Percentiles rank a stretch among this genome's conserved stretches.
Conservation (phyloP, 2,329 filamentous ascomycete genomes). For the Botrytis sinoallii region DNA sequence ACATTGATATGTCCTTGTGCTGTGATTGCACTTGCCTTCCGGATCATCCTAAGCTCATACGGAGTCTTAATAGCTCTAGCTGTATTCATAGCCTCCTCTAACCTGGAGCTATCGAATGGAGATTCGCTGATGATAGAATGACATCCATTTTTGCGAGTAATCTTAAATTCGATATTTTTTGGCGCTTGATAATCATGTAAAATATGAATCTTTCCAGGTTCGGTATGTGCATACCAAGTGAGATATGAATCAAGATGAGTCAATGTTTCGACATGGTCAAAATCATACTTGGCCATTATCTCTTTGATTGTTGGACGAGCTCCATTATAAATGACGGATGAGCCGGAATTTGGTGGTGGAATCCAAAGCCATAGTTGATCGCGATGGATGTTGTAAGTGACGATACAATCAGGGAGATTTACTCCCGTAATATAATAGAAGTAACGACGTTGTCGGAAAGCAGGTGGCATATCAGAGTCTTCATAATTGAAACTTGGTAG, state of each 20-base stretch:
- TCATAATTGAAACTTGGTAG: conserved; percentile 48
- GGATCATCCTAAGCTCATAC: conserved; percentile 82
- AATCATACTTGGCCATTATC: conserved; percentile 60
- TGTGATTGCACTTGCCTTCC: conserved; percentile 76
- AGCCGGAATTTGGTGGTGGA: conserved; percentile 60
- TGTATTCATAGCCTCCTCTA: conserved; percentile 73
- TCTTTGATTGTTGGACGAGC: conserved; percentile 58
- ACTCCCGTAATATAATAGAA: conserved; percentile 59
- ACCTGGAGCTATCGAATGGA: conserved; percentile 47
- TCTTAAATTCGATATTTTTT: conserved; percentile 4
- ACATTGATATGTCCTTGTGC: conserved; percentile 73
- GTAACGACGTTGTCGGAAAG: conserved; percentile 58
- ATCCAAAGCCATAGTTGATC: conserved; percentile 72
- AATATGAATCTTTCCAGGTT: conserved; percentile 45
- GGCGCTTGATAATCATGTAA: conserved; percentile 44
- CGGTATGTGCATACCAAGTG: conserved; percentile 41
- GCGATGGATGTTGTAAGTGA: conserved; percentile 55
- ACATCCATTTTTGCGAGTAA: conserved; percentile 14
- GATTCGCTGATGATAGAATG: conserved; percentile 8
- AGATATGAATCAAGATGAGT: conserved; percentile 49
- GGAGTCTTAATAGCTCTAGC: conserved; percentile 78
- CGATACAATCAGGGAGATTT: conserved; percentile 51
- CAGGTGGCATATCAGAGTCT: conserved; percentile 56
- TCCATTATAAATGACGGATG: conserved; percentile 61
- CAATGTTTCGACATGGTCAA: conserved; percentile 63